Evolutionary conservation across 148 eudicot genomes (phyloP), one percentile per base, ranked within the genome.

Genomic region (Persicaria maculosa): DNA sequence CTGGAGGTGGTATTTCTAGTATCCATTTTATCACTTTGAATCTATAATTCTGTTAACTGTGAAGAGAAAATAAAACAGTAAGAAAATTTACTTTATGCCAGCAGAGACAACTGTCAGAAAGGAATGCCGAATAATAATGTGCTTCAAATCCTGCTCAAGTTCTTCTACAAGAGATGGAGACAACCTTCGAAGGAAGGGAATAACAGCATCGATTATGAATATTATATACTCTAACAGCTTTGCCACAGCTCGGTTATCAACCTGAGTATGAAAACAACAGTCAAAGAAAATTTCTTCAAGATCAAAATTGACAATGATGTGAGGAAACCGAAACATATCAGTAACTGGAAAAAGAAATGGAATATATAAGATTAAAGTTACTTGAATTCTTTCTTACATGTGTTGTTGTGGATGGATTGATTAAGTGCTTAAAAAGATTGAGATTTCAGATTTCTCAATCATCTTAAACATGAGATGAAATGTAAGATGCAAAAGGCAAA

Each of bases 61-160:
- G 70, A 65, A 65, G 46, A 65, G 9, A 59, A 4, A 65, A 14
- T 15, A 43, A 36, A 36, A 15, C 5, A 65, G 70, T 40, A 31
- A 14, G 69, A 75, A 47, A 65, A 72, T 36, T 77, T 88, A 95
- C 98, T 89, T 95, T 88, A 92, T 92, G 88, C 96, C 90, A 76
- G 98, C 96, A 84, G 90, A 97, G 71, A 95, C 98, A 81, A 95
- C 96, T 44, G 96, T 87, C 80, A 95, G 85, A 83, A 95, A 95
- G 77, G 97, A 85, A 88, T 95, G 98, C 8, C 97, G 98, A 78
- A 90, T 96, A 76, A 95, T 95, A 90, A 95, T 95, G 76, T 88
- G 96, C 84, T 90, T 95, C 78, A 95, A 79, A 80, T 95, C 98
- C 82, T 92, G 97, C 78, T 95, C 93, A 74, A 95, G 97, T 75